Evolutionary conservation across 163 green algal species (phyloP), one percentile per base, ranked within the genome.

Genomic region (Scenedesmus sp.): DNA sequence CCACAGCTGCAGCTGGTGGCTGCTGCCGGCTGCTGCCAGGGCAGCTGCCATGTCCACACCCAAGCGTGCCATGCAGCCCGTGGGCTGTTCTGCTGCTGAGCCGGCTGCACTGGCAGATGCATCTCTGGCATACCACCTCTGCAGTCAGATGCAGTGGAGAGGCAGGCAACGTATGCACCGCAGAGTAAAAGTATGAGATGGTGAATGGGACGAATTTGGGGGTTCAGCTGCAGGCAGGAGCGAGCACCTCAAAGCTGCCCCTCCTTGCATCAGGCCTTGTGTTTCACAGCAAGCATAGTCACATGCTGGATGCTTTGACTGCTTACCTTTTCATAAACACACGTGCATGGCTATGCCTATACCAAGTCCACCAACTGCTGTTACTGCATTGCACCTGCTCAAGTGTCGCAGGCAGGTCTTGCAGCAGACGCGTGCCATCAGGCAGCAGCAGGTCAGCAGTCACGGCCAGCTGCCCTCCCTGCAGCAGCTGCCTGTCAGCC

Each of bases 1-100:
- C 98, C 98, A 99, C 70, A 99, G 95, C 74, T 87, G 87, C 56
- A 91, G 74, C 87, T 77, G 12, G 20, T 91, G 87, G 5, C 23
- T 34, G 83, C 56, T 20, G 5, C 59, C 26, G 3, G 60, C 18
- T n/a, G 84, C 56, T 59, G 23, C 13, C 84, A 88, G 59, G 6
- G 84, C 84, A 77, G 59, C 59, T 13, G n/a, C n/a, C 12, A 88
- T n/a, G 20, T 88, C 60, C 59, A 88, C 56, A 77, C 20, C 23
- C 56, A 88, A 54, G 59, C 34, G 4, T 6, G 84, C 84, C 20
- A 79, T 18, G 57, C 56, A 87, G 46, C 57, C 82, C 34, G 56
- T 16, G 1, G 23, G 70, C 18, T 84, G 70, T 54, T 85, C 52
- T 64, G 59, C 64, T 64, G 60, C 84, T 52, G 59, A 57, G 34